phyloP scores from a whole-genome alignment of 1,139 yeast species.

The Eremothecium gossypii region DNA sequence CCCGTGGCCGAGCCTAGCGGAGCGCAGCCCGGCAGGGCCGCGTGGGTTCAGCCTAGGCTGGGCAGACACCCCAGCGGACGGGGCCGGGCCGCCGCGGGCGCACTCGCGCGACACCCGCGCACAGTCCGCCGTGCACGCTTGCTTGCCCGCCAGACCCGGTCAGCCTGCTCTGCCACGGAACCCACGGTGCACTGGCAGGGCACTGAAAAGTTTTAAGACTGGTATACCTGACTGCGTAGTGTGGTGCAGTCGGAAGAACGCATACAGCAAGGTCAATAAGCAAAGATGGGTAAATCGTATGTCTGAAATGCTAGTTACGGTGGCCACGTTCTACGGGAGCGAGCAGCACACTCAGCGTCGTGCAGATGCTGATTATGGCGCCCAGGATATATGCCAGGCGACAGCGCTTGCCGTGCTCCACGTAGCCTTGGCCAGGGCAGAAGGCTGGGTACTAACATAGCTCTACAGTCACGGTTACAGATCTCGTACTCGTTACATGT shows the following conservation, averaged over 20 bases:
- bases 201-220: slow-evolving; percentile 1
- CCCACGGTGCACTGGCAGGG: neutral
- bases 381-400: too few species aligned
- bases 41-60: too few species aligned
- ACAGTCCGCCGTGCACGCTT: neutral
- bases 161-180: neutral
- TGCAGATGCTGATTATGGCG: too few species aligned
- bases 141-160: neutral
- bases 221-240: too few species aligned
- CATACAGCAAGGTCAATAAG: slow-evolving; percentile 26
- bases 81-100: too few species aligned
- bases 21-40: too few species aligned
- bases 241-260: neutral
- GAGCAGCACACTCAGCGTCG: too few species aligned
- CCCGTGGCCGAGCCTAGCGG: too few species aligned
- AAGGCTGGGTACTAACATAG: neutral
- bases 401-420: too few species aligned
- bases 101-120: neutral
- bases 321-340: neutral
- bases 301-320: slow-evolving; percentile 12
- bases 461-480: slow-evolving; percentile 89
- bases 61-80: too few species aligned
- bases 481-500: slow-evolving; percentile 99
- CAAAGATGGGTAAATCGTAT: slow-evolving; percentile 35
- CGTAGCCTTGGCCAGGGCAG: too few species aligned